A percentile compares a stretch with the other conserved stretches of the same genome.
phyloP scores from a whole-genome alignment of 1,284 basidiomycete species.

The Ganoderma lingzhi region DNA sequence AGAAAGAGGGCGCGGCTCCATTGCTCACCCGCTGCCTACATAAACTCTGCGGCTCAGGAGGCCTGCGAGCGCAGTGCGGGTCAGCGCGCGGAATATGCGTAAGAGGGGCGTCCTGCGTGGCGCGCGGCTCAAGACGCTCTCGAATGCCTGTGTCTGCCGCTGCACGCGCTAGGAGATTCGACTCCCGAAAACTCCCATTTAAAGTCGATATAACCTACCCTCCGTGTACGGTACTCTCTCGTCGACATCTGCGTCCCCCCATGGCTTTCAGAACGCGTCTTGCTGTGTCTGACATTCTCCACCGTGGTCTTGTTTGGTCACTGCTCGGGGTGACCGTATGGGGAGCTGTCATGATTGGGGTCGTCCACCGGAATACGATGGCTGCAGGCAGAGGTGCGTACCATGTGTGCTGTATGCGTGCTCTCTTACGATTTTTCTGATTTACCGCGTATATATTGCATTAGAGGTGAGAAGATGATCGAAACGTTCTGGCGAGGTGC shows the following conservation, averaged over 20 bases:
- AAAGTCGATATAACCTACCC: no score
- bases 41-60: no score
- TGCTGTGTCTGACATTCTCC: slow-evolving; percentile 37
- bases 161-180: no score
- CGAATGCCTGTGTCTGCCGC: no score
- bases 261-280: slow-evolving; percentile 34
- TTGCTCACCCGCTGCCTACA: no score
- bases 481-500: not conserved
- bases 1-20: no score
- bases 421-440: not conserved
- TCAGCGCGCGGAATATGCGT: no score
- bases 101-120: no score
- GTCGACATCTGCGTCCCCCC: not conserved
- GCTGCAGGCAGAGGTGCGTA: slow-evolving; percentile 39
- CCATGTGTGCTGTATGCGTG: not conserved
- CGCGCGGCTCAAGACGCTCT: no score
- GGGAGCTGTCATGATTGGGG: slow-evolving; percentile 42
- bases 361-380: slow-evolving; percentile 41
- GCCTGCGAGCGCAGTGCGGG: no score
- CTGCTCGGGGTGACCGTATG: slow-evolving; percentile 40
- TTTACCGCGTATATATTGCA: not conserved
- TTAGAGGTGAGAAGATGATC: slow-evolving; percentile 3
- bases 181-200: no score
- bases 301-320: slow-evolving; percentile 39
- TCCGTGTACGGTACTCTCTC: not conserved